Evolutionary conservation across 495 filamentous ascomycete genomes (phyloP).

Genomic region (Neurospora sp.): DNA sequence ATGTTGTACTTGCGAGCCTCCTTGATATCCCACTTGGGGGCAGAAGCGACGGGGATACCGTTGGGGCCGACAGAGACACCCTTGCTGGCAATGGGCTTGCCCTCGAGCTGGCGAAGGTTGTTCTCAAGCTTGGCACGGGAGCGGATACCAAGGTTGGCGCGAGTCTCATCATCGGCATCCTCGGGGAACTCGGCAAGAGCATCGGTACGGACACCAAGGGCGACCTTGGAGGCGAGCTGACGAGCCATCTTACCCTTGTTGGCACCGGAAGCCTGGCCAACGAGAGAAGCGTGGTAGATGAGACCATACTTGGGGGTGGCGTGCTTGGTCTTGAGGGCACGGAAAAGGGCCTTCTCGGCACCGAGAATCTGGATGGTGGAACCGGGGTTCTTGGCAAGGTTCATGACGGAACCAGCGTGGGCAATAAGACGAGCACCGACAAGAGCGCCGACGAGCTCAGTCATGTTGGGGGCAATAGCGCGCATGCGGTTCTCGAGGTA

Average conservation of each 20-base stretch:
- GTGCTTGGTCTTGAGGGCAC: slow-evolving; percentile 97
- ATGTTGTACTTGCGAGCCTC: slow-evolving; percentile 93
- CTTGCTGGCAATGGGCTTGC: slow-evolving; percentile 72
- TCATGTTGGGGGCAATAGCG: slow-evolving; percentile 94
- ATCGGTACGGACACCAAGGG: slow-evolving; percentile 87
- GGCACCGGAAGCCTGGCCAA: slow-evolving; percentile 90
- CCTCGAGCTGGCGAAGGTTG: slow-evolving; percentile 75
- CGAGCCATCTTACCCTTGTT: slow-evolving; percentile 99
- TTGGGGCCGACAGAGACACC: slow-evolving; percentile 68
- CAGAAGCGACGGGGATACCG: slow-evolving; percentile 41
- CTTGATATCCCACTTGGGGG: slow-evolving; percentile 83
- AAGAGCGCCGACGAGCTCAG: slow-evolving; percentile 84
- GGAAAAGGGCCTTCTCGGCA: slow-evolving; percentile 97
- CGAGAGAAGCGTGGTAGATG: slow-evolving; percentile 94
- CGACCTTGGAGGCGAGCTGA: slow-evolving; percentile 86
- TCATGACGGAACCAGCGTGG: slow-evolving; percentile 90
- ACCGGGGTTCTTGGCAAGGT: slow-evolving; percentile 91
- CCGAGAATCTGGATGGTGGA: slow-evolving; percentile 96
- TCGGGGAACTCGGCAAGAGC: slow-evolving; percentile 71
- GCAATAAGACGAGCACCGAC: slow-evolving; percentile 94
- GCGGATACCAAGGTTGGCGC: slow-evolving; percentile 61
- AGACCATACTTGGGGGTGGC: slow-evolving; percentile 98
- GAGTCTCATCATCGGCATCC: slow-evolving; percentile 75
- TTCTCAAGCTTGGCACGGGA: slow-evolving; percentile 74
- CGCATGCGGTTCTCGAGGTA: slow-evolving; percentile 93